Base-by-base conservation (phyloP, 1,139 yeast genomes). In the Kurtzmaniella quercitrusa region DNA sequence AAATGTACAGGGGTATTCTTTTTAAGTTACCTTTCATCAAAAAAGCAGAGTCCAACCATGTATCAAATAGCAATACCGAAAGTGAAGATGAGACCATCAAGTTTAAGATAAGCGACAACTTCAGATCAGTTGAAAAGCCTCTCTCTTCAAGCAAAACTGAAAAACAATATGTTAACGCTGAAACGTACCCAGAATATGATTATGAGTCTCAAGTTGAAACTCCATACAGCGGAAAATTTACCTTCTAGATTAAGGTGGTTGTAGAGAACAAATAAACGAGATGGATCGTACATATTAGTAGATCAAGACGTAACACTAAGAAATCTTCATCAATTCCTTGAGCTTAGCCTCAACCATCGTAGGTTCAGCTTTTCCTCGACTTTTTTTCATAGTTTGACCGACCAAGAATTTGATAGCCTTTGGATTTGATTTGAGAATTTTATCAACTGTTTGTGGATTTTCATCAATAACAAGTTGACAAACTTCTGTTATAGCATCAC, bases 351-450 rank as follows among this genome's bases (percentile, higher is more conserved):
- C 76, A 44, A 83, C 69, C n/a, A 62, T 58, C 3, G 64, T 62
- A 1, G 88, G 76, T 36, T 73, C 67, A 4, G 82, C 72, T 50
- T 74, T 80, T 2, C 96, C 96, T 48, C 81, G 82, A 2, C 88
- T 76, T 45, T 73, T 68, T 51, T 80, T 77, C 96, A 94, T 88
- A 14, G 89, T 95, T 56, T 79, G 79, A 0, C 98, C 98, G 2
- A 93, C 74, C 45, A 93, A 66, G 54, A 72, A 89, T 54, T 89
- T 87, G 22, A 91, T 59, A 15, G 89, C 78, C 38, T 76, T 78
- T 48, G 75, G 77, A 44, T 84, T 84, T 0, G 89, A 89, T 0
- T 68, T 58, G 28, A 63, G 59, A 16, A 85, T 74, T 40, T 79
- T 78, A 4, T 66, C 64, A 7, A 85, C 85, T 14, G 85, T 78